These are phyloP conservation scores for Sporothrix inflata DNA, from an alignment of 2,329 filamentous ascomycete species.

Conservation along the genomic window DNA sequence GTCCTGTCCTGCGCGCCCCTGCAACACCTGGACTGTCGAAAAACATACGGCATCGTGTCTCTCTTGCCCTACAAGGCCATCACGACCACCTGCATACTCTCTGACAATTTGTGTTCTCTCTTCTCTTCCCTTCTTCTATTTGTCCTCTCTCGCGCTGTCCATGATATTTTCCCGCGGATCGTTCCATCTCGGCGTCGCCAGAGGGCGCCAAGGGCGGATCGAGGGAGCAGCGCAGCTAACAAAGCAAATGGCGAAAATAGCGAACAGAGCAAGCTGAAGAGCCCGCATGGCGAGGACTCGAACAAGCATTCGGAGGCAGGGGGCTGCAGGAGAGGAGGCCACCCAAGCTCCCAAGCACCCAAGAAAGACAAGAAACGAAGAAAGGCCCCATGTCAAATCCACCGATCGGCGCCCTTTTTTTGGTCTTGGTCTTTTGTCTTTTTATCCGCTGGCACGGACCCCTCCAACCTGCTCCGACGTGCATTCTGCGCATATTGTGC, in stretches of 20 bases:
- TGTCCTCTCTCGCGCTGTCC: not conserved
- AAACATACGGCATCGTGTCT: not conserved
- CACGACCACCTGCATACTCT: not conserved
- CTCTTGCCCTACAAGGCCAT: not conserved
- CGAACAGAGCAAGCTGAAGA: not conserved
- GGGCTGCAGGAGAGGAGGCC: slow-evolving; percentile 5
- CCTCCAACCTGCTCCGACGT: slow-evolving; percentile 19
- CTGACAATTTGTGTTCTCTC: too few relatives aligned
- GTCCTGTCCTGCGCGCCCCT: not conserved
- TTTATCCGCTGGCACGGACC: slow-evolving; percentile 24
- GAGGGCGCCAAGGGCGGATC: not conserved
- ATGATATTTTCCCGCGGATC: not conserved
- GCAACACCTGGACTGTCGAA: not conserved
- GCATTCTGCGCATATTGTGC: slow-evolving; percentile 21
- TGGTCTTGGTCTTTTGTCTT: not conserved
- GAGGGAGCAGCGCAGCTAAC: not conserved
- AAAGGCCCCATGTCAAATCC: not conserved
- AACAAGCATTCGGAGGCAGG: not conserved
- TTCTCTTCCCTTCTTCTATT: not conserved
- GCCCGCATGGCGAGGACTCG: not conserved
- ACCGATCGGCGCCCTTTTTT: not conserved
- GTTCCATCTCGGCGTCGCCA: not conserved
- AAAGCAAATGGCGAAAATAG: not conserved
- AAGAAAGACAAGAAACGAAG: not conserved
- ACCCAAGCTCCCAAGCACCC: slow-evolving; percentile 2